A percentile compares a stretch with the other conserved stretches of the same genome.
These are phyloP conservation scores for Tetracentron sinense DNA, from an alignment of 164 flowering plant genomes.

Conservation along the genomic window DNA sequence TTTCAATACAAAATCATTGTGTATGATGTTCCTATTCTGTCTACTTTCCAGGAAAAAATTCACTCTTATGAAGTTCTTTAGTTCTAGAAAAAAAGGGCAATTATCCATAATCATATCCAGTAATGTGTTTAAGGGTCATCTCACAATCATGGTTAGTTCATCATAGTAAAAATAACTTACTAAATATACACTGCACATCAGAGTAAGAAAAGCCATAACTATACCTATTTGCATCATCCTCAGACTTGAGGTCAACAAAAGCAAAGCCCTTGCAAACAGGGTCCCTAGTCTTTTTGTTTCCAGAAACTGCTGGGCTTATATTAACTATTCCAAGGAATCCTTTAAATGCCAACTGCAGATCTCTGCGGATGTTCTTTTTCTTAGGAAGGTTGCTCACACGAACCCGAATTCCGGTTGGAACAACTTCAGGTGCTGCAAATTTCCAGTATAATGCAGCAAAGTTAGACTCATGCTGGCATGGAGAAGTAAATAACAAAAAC, in stretches of 20 bases:
- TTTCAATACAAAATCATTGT: too few relatives aligned
- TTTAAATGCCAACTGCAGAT: constrained; percentile 60
- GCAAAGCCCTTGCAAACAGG: constrained; percentile 92
- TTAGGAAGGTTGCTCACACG: constrained; percentile 77
- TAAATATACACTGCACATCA: background rate
- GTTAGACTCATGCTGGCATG: constrained; percentile 10
- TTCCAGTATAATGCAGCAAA: constrained; percentile 9
- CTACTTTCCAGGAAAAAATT: too few relatives aligned
- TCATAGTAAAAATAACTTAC: background rate
- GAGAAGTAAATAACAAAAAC: background rate
- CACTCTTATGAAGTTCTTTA: too few relatives aligned
- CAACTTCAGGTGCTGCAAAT: constrained; percentile 47
- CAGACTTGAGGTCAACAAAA: constrained; percentile 58
- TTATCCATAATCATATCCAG: too few relatives aligned
- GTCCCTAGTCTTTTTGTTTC: constrained; percentile 85
- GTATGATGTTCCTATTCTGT: too few relatives aligned
- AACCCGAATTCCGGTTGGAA: constrained; percentile 52
- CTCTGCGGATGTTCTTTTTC: constrained; percentile 83
- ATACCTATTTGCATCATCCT: constrained; percentile 67
- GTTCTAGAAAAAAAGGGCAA: too few relatives aligned
- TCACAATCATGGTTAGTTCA: background rate
- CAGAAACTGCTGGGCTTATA: constrained; percentile 69
- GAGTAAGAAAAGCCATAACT: background rate
- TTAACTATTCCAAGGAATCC: constrained; percentile 56
- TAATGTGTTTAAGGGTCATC: background rate